Percentiles rank a stretch among this genome's conserved stretches.
Evolutionary conservation across 441 rosid genomes (phyloP).

Genomic region (Capsella rubella): DNA sequence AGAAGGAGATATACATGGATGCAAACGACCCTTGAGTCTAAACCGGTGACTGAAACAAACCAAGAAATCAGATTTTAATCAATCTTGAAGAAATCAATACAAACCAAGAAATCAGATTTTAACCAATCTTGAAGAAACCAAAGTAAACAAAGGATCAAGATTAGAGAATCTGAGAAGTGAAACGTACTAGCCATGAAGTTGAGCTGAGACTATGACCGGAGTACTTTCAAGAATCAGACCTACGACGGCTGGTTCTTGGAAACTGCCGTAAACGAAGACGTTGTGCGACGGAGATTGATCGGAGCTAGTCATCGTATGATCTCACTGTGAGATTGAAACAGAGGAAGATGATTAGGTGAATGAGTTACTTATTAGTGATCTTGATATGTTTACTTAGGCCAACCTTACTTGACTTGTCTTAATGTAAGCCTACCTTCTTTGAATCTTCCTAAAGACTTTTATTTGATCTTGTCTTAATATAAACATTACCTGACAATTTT

Average conservation of each 20-base stretch:
- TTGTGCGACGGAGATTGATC: slow-evolving; percentile 47
- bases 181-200: slow-evolving; percentile 68
- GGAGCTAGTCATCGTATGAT: slow-evolving; percentile 9
- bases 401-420: no score
- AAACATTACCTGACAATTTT: no score
- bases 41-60: slow-evolving; percentile 65
- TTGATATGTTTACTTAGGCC: no score
- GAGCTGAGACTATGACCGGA: slow-evolving; percentile 66
- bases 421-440: no score
- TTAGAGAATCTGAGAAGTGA: neutral
- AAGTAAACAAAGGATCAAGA: neutral
- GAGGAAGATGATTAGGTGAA: no score
- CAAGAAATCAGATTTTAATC: neutral
- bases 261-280: slow-evolving; percentile 92
- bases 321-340: no score
- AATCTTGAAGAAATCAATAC: neutral
- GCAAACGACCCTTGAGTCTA: slow-evolving; percentile 82
- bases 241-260: slow-evolving; percentile 76
- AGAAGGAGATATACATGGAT: slow-evolving; percentile 85
- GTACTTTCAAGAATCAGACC: slow-evolving; percentile 67
- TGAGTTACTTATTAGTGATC: no score
- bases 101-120: neutral
- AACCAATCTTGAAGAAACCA: neutral
- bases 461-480: no score
- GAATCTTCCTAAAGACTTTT: no score